Base-by-base conservation (phyloP, 495 filamentous ascomycete genomes). In the Daldinia childiae region DNA sequence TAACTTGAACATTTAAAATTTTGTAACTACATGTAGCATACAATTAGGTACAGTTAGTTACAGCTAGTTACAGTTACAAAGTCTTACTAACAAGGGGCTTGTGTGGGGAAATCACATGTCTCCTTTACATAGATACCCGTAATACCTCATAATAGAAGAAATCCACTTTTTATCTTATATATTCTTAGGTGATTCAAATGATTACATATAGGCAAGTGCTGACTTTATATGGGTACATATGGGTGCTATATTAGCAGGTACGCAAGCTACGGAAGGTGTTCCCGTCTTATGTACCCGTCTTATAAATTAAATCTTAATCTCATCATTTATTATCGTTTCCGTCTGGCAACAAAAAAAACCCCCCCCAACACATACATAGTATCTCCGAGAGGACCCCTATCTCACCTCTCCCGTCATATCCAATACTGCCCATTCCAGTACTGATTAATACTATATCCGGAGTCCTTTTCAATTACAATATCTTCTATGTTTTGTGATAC, bases 31-130 rank as follows among this genome's bases (percentile, higher is more conserved):
- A 27, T 27, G 5, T n/a, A 27, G 5, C 26, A 27, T 27, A 4
- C 3, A 27, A 27, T 27, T 27, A 27, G 26, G 5, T 1, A 27
- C 26, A 27, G 26, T 27, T 27, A 27, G 26, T 2, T 27, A 19
- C 17, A 41, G 24, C 32, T 62, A 57, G 9, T 34, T 71, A 63
- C 60, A 36, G n/a, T 54, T 30, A 48, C 4, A 14, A 58, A 30
- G 48, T 55, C 61, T 32, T 19, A 14, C 32, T n/a, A 19, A 52
- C 60, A 54, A 41, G 60, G 60, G 61, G 4, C 21, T 29, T 55
- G 51, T 51, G 45, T 41, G 50, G 50, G 50, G 50, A 29, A 29
- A 26, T 52, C 50, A 52, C 50, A 52, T 52, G 50, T 12, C 43
- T 48, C 43, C 17, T 9, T 21, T 48, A 48, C 17, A 30, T 19